A percentile compares a stretch with the other conserved stretches of the same genome.
phyloP scores from a whole-genome alignment of 495 filamentous ascomycete genomes.

The Pyronema domesticum region DNA sequence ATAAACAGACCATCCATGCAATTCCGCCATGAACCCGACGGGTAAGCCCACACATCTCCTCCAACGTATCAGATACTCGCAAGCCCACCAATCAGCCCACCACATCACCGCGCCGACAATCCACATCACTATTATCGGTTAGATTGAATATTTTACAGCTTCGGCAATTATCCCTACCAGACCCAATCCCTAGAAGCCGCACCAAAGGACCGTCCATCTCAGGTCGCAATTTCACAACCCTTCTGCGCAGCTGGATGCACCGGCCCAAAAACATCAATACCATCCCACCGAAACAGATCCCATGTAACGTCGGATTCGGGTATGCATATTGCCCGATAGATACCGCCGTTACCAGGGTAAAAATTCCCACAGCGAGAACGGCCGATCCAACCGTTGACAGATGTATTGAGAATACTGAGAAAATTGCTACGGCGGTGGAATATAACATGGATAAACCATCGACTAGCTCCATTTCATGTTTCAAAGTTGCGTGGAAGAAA shows the following conservation, averaged over 20 bases:
- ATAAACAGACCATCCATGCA: background rate
- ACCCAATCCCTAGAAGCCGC: conserved; percentile 7
- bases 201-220: no score
- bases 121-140: conserved; percentile 17
- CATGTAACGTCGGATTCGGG: conserved; percentile 28
- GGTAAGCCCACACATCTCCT: background rate
- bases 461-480: conserved; percentile 24
- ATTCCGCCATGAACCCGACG: background rate
- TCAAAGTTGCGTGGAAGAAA: conserved; percentile 30
- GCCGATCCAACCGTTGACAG: conserved; percentile 6
- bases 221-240: no score
- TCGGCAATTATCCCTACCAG: conserved; percentile 11
- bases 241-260: conserved; percentile 19
- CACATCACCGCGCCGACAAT: conserved; percentile 25
- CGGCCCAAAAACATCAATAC: conserved; percentile 24
- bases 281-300: conserved; percentile 23
- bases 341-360: conserved; percentile 10
- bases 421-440: conserved; percentile 28
- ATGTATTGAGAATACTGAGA: conserved; percentile 31
- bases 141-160: conserved; percentile 1
- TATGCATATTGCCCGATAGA: conserved; percentile 27
- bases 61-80: conserved; percentile 10
- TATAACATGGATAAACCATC: conserved; percentile 34
- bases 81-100: conserved; percentile 25
- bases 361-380: conserved; percentile 18